These are phyloP conservation scores for Metschnikowia baotianmanensis DNA, from an alignment of 805 yeast species.

Conservation along the genomic window DNA sequence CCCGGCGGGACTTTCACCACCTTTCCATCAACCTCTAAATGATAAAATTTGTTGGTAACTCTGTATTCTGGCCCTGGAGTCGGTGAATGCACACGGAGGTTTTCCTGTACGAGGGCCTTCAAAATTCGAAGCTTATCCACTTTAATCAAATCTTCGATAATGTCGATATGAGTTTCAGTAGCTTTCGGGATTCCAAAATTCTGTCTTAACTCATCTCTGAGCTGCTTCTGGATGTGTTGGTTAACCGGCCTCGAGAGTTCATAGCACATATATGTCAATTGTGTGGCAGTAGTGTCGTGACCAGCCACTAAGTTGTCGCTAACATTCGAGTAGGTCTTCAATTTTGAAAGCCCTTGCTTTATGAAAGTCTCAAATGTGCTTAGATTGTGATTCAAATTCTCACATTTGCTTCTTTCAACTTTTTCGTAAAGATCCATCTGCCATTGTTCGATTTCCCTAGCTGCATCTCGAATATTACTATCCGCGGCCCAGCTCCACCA, in stretches of 20 bases:
- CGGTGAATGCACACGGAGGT: slow-evolving; percentile 60
- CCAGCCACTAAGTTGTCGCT: slow-evolving; percentile 74
- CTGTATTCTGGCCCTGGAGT: slow-evolving; percentile 77
- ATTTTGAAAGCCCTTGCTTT: slow-evolving; percentile 29
- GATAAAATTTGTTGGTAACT: slow-evolving; percentile 31
- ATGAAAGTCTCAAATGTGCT: slow-evolving; percentile 36
- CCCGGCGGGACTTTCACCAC: slow-evolving; percentile 45
- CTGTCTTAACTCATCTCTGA: slow-evolving; percentile 46
- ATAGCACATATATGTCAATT: slow-evolving; percentile 53
- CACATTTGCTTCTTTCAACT: slow-evolving; percentile 33
- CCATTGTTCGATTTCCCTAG: slow-evolving; percentile 46
- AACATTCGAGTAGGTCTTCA: slow-evolving; percentile 36
- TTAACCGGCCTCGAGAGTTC: slow-evolving; percentile 54
- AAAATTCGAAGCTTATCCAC: slow-evolving; percentile 57
- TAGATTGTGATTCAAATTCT: slow-evolving; percentile 18
- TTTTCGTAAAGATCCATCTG: slow-evolving; percentile 31
- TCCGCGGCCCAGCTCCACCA: slow-evolving; percentile 50
- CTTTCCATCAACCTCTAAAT: slow-evolving; percentile 11
- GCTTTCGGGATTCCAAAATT: slow-evolving; percentile 31
- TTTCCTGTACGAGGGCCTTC: slow-evolving; percentile 61
- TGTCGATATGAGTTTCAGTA: slow-evolving; percentile 18
- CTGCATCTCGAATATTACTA: slow-evolving; percentile 33
- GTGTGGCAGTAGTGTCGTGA: slow-evolving; percentile 55
- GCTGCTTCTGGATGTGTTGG: slow-evolving; percentile 41
- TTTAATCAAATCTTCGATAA: slow-evolving; percentile 28